phyloP scores from a whole-genome alignment of 352 stramenopile genomes.

The Pythium diclinum region DNA sequence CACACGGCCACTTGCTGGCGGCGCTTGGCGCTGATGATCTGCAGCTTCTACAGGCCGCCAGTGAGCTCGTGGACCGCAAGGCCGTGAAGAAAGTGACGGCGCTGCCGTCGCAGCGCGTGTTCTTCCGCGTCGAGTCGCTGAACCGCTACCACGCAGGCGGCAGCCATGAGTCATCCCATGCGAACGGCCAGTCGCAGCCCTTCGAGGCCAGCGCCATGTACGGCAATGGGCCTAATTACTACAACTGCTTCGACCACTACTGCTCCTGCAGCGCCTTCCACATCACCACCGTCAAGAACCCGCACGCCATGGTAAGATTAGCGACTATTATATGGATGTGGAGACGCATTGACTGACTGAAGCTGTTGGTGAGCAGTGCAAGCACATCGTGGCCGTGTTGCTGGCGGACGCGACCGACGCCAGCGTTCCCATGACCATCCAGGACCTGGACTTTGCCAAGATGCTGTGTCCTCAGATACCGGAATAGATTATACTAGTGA shows the following conservation, averaged over 20 bases:
- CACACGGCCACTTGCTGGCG: constrained; percentile 50
- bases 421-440: constrained; percentile 44
- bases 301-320: constrained; percentile 48
- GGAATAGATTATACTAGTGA: constrained; percentile 4
- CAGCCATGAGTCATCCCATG: background rate
- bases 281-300: constrained; percentile 33
- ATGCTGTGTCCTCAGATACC: constrained; percentile 46
- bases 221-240: constrained; percentile 53
- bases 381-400: constrained; percentile 64
- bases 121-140: constrained; percentile 72
- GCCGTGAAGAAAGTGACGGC: constrained; percentile 48
- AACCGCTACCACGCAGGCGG: constrained; percentile 40
- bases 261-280: constrained; percentile 62
- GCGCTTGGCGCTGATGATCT: constrained; percentile 38
- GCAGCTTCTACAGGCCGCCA: constrained; percentile 50
- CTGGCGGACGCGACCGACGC: constrained; percentile 53
- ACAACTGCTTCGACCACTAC: constrained; percentile 73
- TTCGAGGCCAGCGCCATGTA: constrained; percentile 42
- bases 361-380: constrained; percentile 38
- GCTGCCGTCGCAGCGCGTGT: constrained; percentile 41
- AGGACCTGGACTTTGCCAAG: constrained; percentile 53
- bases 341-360: background rate
- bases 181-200: constrained; percentile 31
- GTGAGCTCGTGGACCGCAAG: constrained; percentile 45
- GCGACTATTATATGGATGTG: background rate